Percentiles rank a stretch among this genome's conserved stretches.
Conservation (phyloP, 1,284 basidiomycete species). For the Agaricales sp. region DNA sequence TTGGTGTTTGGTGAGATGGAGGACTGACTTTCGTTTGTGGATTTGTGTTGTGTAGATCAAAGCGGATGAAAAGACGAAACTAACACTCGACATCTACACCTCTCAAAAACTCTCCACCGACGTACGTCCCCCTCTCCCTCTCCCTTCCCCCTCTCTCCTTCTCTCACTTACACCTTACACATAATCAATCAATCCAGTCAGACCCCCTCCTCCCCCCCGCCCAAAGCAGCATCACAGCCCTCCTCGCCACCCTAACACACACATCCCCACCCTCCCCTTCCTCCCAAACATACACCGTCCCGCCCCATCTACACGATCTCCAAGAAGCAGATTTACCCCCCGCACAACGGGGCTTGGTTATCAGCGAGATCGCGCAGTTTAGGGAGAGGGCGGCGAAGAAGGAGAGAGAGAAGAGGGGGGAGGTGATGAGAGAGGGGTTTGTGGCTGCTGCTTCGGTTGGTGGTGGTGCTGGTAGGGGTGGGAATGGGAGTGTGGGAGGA, state of each 20-base stretch:
- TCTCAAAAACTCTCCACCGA: constrained; percentile 72
- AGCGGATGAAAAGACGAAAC: constrained; percentile 87
- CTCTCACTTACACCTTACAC: constrained; percentile 5
- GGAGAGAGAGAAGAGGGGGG: constrained; percentile 75
- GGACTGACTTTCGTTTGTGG: not conserved
- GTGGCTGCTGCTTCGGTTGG: constrained; percentile 17
- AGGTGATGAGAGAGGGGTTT: constrained; percentile 50
- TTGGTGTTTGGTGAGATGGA: not conserved
- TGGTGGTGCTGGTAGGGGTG: no score
- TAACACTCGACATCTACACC: constrained; percentile 78
- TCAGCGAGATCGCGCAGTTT: constrained; percentile 92
- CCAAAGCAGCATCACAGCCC: not conserved
- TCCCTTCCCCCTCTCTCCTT: constrained; percentile 3
- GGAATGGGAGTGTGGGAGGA: not conserved
- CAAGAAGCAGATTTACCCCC: constrained; percentile 95
- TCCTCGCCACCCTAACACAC: not conserved
- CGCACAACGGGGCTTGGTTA: constrained; percentile 85
- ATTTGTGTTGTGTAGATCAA: constrained; percentile 49
- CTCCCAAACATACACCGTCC: constrained; percentile 67
- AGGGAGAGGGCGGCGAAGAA: constrained; percentile 79
- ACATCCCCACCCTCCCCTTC: not conserved
- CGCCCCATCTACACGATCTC: constrained; percentile 89
- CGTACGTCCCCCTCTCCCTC: constrained; percentile 34
- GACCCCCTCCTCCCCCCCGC: constrained; percentile 4
- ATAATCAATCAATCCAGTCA: constrained; percentile 5